Percentiles rank a stretch among this genome's conserved stretches.
phyloP scores from a whole-genome alignment of 345 rosid species.

The Eucalyptus globulus region DNA sequence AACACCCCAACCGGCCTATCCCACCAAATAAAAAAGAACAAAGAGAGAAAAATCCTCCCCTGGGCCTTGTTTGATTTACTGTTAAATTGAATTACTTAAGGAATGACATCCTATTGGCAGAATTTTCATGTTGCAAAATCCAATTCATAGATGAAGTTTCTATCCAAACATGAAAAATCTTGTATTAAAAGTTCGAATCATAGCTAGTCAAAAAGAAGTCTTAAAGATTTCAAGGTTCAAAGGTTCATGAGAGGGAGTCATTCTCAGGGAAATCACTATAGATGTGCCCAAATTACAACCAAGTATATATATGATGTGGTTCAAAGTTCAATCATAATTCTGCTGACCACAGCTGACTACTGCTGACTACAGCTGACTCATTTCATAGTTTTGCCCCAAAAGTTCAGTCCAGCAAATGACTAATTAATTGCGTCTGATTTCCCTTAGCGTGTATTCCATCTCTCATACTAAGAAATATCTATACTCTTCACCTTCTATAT shows the following conservation, averaged over 20 bases:
- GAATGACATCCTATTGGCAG: background rate
- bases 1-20: background rate
- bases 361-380: background rate
- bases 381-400: background rate
- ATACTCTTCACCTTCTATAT: background rate
- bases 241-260: background rate
- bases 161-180: background rate
- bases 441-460: background rate
- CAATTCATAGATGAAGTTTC: background rate
- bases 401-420: fast-evolving
- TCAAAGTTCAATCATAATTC: background rate
- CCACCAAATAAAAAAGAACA: background rate
- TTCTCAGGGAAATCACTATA: background rate
- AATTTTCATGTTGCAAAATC: background rate
- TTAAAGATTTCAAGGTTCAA: background rate
- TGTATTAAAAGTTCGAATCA: background rate
- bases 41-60: background rate
- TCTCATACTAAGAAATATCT: background rate
- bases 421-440: background rate
- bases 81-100: background rate
- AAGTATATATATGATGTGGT: background rate
- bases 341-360: background rate
- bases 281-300: background rate
- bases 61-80: background rate
- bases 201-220: fast-evolving